Conservation (phyloP, 345 rosid species). For the Geranium rotundifolium region DNA sequence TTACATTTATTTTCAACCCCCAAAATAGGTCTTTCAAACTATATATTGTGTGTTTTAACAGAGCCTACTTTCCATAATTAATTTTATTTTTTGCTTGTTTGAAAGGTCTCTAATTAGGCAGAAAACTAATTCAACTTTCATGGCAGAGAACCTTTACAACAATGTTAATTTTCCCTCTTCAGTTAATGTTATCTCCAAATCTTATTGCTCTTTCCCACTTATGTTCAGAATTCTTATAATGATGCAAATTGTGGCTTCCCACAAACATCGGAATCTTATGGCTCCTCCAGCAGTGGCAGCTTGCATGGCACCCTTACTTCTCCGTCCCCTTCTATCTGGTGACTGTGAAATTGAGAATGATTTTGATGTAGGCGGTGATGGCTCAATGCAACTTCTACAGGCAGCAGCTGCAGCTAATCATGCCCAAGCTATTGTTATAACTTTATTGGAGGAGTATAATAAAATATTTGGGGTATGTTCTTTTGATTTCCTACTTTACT, state of each 20-base stretch:
- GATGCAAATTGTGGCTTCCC: slow-evolving; percentile 86
- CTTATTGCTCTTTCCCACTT: slow-evolving; percentile 11
- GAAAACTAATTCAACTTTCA: background rate
- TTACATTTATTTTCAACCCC: too few species aligned
- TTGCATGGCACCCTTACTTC: slow-evolving; percentile 99
- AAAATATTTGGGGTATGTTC: slow-evolving; percentile 75
- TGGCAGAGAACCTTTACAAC: background rate
- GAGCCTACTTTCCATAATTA: background rate
- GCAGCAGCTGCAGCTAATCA: slow-evolving; percentile 99
- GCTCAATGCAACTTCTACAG: slow-evolving; percentile 83
- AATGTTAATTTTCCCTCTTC: background rate
- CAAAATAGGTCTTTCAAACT: background rate
- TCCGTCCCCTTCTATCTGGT: slow-evolving; percentile 92
- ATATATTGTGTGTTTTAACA: background rate
- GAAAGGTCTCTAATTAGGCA: background rate
- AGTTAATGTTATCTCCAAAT: background rate
- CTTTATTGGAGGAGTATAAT: slow-evolving; percentile 76
- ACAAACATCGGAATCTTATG: slow-evolving; percentile 72
- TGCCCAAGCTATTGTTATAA: slow-evolving; percentile 95
- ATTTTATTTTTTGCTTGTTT: too few species aligned
- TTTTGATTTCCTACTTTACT: background rate
- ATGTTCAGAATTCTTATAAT: slow-evolving; percentile 73
- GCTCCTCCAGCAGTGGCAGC: slow-evolving; percentile 97
- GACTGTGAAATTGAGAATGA: slow-evolving; percentile 90
- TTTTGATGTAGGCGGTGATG: slow-evolving; percentile 89